phyloP scores from a whole-genome alignment of 2,329 filamentous ascomycete genomes.

The Beauveria sp. region DNA sequence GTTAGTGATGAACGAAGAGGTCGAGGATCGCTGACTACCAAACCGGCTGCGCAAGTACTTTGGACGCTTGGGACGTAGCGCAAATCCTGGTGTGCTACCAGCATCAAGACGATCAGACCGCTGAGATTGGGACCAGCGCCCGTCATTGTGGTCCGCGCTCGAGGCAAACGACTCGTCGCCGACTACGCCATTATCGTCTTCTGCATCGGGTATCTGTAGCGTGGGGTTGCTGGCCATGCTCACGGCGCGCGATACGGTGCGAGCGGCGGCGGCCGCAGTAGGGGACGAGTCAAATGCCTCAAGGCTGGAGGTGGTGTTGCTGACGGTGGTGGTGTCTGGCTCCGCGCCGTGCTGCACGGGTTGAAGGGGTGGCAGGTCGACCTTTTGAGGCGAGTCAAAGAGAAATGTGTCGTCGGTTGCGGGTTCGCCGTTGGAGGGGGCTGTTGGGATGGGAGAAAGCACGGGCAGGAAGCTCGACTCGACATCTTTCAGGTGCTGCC shows the following conservation, averaged over 20 bases:
- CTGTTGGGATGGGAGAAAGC: slow-evolving; percentile 46
- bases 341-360: slow-evolving; percentile 14
- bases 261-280: slow-evolving; percentile 45
- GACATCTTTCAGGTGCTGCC: slow-evolving; percentile 52
- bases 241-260: slow-evolving; percentile 44
- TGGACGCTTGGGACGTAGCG: slow-evolving; percentile 41
- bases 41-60: slow-evolving; percentile 52
- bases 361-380: slow-evolving; percentile 19
- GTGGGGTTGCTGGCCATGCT: slow-evolving; percentile 33
- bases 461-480: slow-evolving; percentile 58
- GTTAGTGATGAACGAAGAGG: slow-evolving; percentile 51
- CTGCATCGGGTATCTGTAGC: slow-evolving; percentile 8
- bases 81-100: slow-evolving; percentile 38
- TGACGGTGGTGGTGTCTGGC: slow-evolving; percentile 21
- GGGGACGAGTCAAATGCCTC: slow-evolving; percentile 51
- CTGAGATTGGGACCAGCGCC: slow-evolving; percentile 23
- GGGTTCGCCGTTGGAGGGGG: slow-evolving; percentile 27
- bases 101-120: slow-evolving; percentile 30
- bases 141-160: slow-evolving; percentile 21
- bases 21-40: slow-evolving; percentile 52
- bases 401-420: slow-evolving; percentile 52
- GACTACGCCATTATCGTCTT: slow-evolving; percentile 20
- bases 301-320: slow-evolving; percentile 41
- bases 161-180: slow-evolving; percentile 25
- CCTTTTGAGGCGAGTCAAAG: slow-evolving; percentile 40